These are phyloP conservation scores for Forsythia viridissima DNA, from an alignment of 257 asterid species.

Conservation along the genomic window DNA sequence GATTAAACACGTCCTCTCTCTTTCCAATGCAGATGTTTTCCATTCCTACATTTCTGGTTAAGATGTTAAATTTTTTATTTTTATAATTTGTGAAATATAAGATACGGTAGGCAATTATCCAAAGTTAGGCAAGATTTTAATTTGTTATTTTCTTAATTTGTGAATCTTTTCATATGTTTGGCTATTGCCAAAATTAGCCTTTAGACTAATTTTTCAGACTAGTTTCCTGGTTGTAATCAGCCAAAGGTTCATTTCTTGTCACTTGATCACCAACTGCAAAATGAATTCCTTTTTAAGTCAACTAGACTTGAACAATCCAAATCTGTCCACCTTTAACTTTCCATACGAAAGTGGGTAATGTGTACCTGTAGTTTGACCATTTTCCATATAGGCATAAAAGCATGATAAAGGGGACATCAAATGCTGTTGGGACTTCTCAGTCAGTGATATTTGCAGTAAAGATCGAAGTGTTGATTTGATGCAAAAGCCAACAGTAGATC, in stretches of 20 bases:
- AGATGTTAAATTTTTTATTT: not conserved
- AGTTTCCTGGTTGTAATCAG: not conserved
- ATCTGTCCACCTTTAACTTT: not conserved
- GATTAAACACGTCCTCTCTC: not conserved
- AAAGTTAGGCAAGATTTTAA: not conserved
- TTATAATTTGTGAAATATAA: conserved; percentile 4
- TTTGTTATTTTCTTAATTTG: not conserved
- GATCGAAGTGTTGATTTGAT: not conserved
- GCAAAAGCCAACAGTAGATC: not conserved
- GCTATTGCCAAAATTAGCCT: conserved; percentile 6
- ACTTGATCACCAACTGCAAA: not conserved
- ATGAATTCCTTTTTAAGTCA: not conserved
- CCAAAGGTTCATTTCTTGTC: not conserved
- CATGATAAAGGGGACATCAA: conserved; percentile 1
- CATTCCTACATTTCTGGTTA: conserved; percentile 9
- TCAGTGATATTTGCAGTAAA: conserved; percentile 9
- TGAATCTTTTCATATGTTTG: not conserved
- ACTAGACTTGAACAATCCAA: not conserved
- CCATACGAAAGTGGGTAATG: not conserved
- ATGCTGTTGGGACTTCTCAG: not conserved
- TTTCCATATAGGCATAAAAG: not conserved
- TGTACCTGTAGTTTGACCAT: not conserved
- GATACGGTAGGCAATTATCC: not conserved
- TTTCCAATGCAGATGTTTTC: not conserved
- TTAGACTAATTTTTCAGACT: not conserved